Evolutionary conservation across 495 filamentous ascomycete species (phyloP).

Genomic region (Copromyces sp.): DNA sequence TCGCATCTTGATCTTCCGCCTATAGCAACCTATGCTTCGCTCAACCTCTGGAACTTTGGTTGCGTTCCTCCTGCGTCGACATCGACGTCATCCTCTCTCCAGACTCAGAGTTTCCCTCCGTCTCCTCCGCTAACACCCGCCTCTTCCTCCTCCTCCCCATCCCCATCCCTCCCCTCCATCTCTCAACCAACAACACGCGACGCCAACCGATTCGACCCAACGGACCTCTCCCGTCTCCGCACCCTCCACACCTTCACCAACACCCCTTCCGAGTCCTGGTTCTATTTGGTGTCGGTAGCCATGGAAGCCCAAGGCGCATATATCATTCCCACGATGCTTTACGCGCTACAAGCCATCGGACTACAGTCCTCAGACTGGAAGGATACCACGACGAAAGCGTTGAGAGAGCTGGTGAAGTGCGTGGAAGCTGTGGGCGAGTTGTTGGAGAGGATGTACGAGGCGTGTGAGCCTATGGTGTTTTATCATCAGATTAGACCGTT

Average conservation of each 20-base stretch:
- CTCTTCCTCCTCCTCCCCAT: not conserved
- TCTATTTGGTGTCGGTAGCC: conserved; percentile 86
- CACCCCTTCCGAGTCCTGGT: conserved; percentile 92
- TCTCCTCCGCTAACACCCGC: not conserved
- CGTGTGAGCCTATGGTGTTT: conserved; percentile 86
- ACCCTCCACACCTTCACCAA: conserved; percentile 83
- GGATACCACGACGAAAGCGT: conserved; percentile 47
- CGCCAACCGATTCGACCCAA: conserved; percentile 46
- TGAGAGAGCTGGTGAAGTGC: conserved; percentile 55
- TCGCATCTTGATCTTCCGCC: conserved; percentile 71
- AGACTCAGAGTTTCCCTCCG: conserved; percentile 28
- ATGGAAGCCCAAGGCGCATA: conserved; percentile 82
- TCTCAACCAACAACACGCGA: too few species aligned
- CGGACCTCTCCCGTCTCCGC: conserved; percentile 60
- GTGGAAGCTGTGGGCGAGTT: conserved; percentile 61
- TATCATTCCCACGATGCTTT: conserved; percentile 70
- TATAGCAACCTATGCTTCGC: conserved; percentile 80
- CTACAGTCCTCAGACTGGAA: conserved; percentile 10
- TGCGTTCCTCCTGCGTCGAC: not conserved
- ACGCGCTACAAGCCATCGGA: conserved; percentile 60
- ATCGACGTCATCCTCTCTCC: conserved; percentile 29
- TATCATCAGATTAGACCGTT: conserved; percentile 91
- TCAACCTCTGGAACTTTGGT: conserved; percentile 87
- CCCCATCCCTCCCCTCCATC: too few species aligned
- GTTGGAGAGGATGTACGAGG: conserved; percentile 78